Percentiles rank a stretch among this genome's conserved stretches.
These are phyloP conservation scores for Thielaviopsis ethacetica DNA, from an alignment of 2,329 filamentous ascomycete species.

Conservation along the genomic window DNA sequence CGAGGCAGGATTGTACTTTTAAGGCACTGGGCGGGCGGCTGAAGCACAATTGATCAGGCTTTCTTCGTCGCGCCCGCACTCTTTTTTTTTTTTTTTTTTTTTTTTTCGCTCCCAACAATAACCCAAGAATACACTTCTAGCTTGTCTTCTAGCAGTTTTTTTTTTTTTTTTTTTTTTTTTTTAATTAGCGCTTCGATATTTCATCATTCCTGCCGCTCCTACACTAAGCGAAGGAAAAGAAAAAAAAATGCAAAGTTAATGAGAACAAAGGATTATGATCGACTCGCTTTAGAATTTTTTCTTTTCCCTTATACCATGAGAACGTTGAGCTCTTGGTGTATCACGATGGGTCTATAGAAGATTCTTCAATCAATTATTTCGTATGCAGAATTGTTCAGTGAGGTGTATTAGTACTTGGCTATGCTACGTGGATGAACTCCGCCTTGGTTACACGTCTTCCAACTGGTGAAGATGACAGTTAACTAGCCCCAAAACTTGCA, in stretches of 20 bases:
- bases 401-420: too few species aligned
- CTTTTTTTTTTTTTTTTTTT: background rate
- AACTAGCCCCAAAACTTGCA: too few species aligned
- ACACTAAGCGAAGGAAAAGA: background rate
- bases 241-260: background rate
- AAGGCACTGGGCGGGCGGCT: background rate
- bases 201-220: background rate
- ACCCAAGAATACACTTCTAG: background rate
- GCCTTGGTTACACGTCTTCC: too few species aligned
- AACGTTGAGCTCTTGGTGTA: too few species aligned
- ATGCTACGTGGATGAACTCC: too few species aligned
- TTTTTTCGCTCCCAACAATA: background rate
- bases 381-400: too few species aligned
- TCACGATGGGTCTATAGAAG: too few species aligned
- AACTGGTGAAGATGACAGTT: too few species aligned
- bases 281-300: background rate
- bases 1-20: background rate
- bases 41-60: background rate
- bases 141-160: too few species aligned
- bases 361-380: too few species aligned
- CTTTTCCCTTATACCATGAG: background rate
- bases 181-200: background rate
- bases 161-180: background rate
- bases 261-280: background rate
- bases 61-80: background rate